Evolutionary conservation across 805 yeast genomes (phyloP).

Genomic region (Blastobotrys mokoenaii): DNA sequence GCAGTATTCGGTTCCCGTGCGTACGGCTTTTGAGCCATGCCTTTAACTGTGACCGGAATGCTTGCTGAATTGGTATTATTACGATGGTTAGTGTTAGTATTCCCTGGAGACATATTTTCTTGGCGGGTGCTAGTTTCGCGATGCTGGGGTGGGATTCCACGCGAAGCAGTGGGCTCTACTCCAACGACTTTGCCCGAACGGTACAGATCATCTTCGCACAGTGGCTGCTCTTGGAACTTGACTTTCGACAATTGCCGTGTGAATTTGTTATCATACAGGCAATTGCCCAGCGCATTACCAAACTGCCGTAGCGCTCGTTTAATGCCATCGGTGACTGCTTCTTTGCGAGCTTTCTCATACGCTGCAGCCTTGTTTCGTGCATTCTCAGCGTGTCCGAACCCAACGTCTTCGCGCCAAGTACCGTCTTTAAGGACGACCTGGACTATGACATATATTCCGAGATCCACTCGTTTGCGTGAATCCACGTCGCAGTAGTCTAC

Average conservation of each 20-base stretch:
- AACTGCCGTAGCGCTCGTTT: slow-evolving; percentile 73
- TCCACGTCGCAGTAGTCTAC: slow-evolving; percentile 41
- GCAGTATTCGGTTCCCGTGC: not conserved
- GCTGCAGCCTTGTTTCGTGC: slow-evolving; percentile 49
- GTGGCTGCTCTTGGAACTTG: slow-evolving; percentile 4
- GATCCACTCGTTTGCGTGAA: slow-evolving; percentile 9
- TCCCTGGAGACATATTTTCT: not conserved
- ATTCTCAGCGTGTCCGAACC: slow-evolving; percentile 64
- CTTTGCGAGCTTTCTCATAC: slow-evolving; percentile 72
- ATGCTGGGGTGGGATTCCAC: not conserved
- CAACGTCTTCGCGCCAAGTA: slow-evolving; percentile 69
- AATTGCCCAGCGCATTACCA: slow-evolving; percentile 62
- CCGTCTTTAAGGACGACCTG: slow-evolving; percentile 74
- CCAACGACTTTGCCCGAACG: not conserved
- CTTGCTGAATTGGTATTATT: not conserved
- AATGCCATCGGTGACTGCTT: slow-evolving; percentile 76
- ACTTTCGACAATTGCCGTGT: slow-evolving; percentile 18
- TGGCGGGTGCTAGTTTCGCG: too few species aligned
- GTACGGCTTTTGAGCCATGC: not conserved
- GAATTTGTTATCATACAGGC: slow-evolving; percentile 29
- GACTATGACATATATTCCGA: slow-evolving; percentile 35
- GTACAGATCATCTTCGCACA: not conserved
- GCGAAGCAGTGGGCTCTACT: not conserved
- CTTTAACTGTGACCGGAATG: not conserved
- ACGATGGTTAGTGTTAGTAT: not conserved